Percentiles rank a stretch among this genome's conserved stretches.
These are phyloP conservation scores for Nakaseomyces bracarensis DNA, from an alignment of 1,139 yeast genomes.

Conservation along the genomic window DNA sequence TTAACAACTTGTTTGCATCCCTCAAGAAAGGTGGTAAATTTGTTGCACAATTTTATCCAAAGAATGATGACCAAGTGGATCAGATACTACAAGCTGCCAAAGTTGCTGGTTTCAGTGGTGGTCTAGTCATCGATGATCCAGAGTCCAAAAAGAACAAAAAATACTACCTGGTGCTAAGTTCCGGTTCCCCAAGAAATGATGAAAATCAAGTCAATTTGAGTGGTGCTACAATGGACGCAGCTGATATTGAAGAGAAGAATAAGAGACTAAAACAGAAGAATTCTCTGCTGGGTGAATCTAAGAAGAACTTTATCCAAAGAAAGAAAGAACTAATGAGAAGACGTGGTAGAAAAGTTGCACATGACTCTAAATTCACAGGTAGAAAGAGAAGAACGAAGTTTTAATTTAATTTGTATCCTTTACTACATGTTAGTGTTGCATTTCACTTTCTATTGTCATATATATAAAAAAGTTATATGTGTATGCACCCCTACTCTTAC, in stretches of 20 bases:
- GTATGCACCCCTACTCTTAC: too few species aligned
- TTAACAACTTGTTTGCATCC: conserved; percentile 79
- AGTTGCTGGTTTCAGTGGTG: conserved; percentile 94
- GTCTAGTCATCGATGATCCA: conserved; percentile 86
- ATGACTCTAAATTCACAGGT: conserved; percentile 87
- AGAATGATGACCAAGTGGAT: conserved; percentile 76
- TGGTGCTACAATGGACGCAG: conserved; percentile 71
- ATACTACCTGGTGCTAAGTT: conserved; percentile 80
- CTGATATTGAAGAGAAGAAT: conserved; percentile 40
- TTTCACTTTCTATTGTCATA: too few species aligned
- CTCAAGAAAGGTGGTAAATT: conserved; percentile 92
- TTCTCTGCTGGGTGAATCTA: conserved; percentile 41
- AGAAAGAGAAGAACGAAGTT: conserved; percentile 86
- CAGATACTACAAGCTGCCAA: conserved; percentile 77
- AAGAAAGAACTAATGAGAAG: conserved; percentile 91
- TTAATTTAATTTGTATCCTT: conserved; percentile 33
- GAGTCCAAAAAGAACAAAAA: conserved; percentile 87
- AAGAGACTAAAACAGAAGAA: conserved; percentile 30
- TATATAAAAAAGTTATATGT: too few species aligned
- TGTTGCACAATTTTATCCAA: conserved; percentile 94
- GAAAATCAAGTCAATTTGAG: conserved; percentile 45
- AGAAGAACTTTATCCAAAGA: conserved; percentile 73
- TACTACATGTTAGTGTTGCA: too few species aligned
- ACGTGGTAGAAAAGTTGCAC: conserved; percentile 83
- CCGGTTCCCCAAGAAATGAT: conserved; percentile 51